Percentiles rank a stretch among this genome's conserved stretches.
Evolutionary conservation across 768 basidiomycete species (phyloP).

Genomic region (Tulasnella calospora): DNA sequence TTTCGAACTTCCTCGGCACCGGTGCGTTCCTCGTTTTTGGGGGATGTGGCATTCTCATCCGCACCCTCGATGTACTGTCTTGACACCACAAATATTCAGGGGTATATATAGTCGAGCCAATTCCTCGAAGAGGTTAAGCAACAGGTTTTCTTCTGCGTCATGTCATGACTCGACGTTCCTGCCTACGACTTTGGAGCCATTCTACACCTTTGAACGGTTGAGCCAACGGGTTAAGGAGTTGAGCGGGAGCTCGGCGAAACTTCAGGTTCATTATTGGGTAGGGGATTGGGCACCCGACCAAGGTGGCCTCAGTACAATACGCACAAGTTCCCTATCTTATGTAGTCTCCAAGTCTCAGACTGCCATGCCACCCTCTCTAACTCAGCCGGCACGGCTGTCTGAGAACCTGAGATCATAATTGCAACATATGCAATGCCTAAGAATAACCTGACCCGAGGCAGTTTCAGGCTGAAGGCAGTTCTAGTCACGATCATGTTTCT

Average conservation of each 20-base stretch:
- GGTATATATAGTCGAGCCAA: slow-evolving; percentile 70
- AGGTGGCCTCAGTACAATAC: not conserved
- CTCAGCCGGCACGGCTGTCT: too few relatives aligned
- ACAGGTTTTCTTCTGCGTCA: slow-evolving; percentile 35
- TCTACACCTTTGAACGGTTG: slow-evolving; percentile 1
- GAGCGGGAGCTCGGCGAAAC: slow-evolving; percentile 20
- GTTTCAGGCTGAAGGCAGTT: slow-evolving; percentile 16
- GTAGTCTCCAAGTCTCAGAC: too few relatives aligned
- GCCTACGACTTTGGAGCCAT: not conserved
- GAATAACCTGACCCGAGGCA: slow-evolving; percentile 5
- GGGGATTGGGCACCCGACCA: not conserved
- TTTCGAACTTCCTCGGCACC: slow-evolving; percentile 17
- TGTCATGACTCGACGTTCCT: not conserved
- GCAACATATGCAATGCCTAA: slow-evolving; percentile 24
- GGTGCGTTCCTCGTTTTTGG: slow-evolving; percentile 10
- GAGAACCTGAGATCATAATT: too few relatives aligned
- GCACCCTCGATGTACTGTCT: slow-evolving; percentile 63
- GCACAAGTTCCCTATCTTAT: not conserved
- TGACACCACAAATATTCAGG: slow-evolving; percentile 61
- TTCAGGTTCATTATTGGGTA: slow-evolving; percentile 16
- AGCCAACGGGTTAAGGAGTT: not conserved
- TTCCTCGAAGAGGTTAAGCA: slow-evolving; percentile 70
- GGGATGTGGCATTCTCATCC: slow-evolving; percentile 41
- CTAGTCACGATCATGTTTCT: slow-evolving; percentile 14
- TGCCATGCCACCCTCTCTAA: too few relatives aligned